These are phyloP conservation scores for Trichosporon faecale DNA, from an alignment of 1,284 basidiomycete genomes.

Conservation along the genomic window DNA sequence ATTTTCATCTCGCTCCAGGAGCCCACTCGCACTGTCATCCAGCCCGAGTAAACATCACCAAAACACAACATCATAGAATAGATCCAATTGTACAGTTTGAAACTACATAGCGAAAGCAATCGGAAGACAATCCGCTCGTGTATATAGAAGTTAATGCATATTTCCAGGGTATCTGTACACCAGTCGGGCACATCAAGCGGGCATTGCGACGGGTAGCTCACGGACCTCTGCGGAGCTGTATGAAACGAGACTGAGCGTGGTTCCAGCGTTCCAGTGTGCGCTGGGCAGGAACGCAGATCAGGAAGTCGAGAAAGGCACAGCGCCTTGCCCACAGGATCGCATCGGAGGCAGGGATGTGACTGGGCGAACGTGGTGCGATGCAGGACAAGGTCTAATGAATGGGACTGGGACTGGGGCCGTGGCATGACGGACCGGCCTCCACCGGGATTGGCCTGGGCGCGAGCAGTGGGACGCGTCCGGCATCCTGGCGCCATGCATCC, in stretches of 20 bases:
- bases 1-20: conserved; percentile 21
- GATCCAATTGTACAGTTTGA: not conserved
- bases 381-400: not conserved
- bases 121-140: not conserved
- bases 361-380: not conserved
- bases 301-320: too few species aligned
- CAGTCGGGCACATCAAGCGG: not conserved
- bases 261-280: too few species aligned
- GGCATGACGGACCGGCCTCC: not conserved
- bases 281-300: too few species aligned
- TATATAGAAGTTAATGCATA: not conserved
- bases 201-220: too few species aligned
- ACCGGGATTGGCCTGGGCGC: not conserved
- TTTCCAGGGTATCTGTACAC: not conserved
- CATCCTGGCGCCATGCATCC: too few species aligned
- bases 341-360: not conserved
- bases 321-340: too few species aligned
- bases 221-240: not conserved
- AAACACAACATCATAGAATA: not conserved
- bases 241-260: not conserved
- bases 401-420: not conserved
- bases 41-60: not conserved
- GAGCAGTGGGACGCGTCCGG: too few species aligned
- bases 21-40: conserved; percentile 12
- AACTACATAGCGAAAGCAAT: not conserved